Base-by-base conservation (phyloP, 345 rosid species). In the thale cress (Arabidopsis thaliana) region DNA sequence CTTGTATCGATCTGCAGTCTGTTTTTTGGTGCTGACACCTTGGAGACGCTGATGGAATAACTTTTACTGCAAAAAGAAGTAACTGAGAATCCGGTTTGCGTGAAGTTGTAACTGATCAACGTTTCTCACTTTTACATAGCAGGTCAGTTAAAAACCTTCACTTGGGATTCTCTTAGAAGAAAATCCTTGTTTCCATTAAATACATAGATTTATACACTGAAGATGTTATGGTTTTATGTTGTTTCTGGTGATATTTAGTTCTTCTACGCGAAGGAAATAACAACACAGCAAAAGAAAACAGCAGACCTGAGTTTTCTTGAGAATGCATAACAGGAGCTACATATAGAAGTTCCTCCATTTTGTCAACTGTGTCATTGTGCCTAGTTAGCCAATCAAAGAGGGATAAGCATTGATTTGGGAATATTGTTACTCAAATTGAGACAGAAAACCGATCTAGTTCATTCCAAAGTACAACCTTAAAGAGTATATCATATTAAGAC, bases 261-360 rank as follows among this genome's bases (percentile, higher is more conserved):
- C 1, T 56, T 55, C 1, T 24, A 73, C 2, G 40, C 16, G 37
- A 48, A 74, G 33, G 24, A 36, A 65, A 36, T 34, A 36, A 65
- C n/a, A 45, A 24, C 65, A 10, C 30, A 66, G 28, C 61, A 58
- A 12, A 37, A 79, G 11, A 71, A 53, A 46, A 75, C 59, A 22
- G 11, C 42, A 33, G 58, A 87, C 95, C 88, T 83, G 78, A 80
- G 70, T 82, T 76, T 78, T 77, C 88, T 68, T 74, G 81, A 75
- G 76, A 56, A 32, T n/a, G 71, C 62, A 55, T 41, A 22, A 44
- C 51, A 57, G 77, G 75, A 76, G 67, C 83, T 44, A 75, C 73
- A 32, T 58, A 49, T 65, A 45, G 80, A 77, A 79, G 65, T 73
- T 81, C 85, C 61, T 72, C 84, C 65, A 46, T 50, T 69, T 75